Evolutionary conservation across 768 basidiomycete species (phyloP).

Genomic region (Amanita rubescens): DNA sequence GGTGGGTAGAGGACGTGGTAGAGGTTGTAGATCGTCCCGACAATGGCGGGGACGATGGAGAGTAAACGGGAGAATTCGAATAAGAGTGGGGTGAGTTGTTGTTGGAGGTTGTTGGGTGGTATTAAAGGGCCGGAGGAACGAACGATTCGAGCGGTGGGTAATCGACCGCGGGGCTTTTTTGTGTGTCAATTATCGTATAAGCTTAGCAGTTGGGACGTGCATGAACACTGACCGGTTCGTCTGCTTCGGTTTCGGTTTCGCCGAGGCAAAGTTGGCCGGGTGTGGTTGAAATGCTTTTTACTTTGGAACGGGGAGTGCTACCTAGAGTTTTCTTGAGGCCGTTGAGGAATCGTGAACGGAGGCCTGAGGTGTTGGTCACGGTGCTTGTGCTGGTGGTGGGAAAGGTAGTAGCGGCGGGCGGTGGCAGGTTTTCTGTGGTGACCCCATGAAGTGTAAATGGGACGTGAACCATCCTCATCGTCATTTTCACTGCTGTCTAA

Average conservation of each 20-base stretch:
- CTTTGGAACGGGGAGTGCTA: neutral
- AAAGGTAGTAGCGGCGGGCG: no score
- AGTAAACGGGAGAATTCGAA: conserved; percentile 67
- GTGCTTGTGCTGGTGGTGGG: neutral
- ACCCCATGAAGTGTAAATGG: neutral
- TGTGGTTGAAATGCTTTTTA: neutral
- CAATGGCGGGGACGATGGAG: conserved; percentile 65
- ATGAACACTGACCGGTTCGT: no score
- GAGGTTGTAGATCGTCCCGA: conserved; percentile 57
- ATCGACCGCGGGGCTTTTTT: neutral
- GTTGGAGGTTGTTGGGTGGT: conserved; percentile 38
- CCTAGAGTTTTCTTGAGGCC: neutral
- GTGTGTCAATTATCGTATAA: no score
- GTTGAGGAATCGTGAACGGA: neutral
- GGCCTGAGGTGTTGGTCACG: neutral
- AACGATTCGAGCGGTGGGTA: conserved; percentile 46
- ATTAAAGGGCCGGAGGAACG: conserved; percentile 37
- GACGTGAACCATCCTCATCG: neutral
- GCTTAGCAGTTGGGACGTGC: no score
- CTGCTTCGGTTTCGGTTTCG: conserved; percentile 74
- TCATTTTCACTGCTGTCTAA: neutral
- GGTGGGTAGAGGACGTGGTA: conserved; percentile 46
- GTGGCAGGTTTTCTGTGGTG: neutral
- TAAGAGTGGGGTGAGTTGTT: conserved; percentile 47
- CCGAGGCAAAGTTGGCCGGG: conserved; percentile 23